phyloP scores from a whole-genome alignment of 179 eudicot genomes.

The Silene vulgaris region DNA sequence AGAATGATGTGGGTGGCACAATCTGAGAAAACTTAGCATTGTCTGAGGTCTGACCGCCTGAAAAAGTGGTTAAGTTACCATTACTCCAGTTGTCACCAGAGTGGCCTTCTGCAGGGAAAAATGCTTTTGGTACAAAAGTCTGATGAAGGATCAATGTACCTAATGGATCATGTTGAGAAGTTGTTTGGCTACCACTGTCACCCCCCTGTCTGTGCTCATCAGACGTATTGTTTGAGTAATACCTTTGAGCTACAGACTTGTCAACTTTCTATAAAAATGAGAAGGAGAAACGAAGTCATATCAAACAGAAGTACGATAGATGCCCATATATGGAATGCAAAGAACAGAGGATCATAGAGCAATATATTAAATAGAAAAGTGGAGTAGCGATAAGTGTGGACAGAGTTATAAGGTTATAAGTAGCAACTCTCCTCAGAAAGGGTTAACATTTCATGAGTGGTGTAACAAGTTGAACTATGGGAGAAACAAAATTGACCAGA shows the following conservation, averaged over 20 bases:
- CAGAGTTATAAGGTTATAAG: neutral
- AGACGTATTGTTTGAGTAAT: conserved; percentile 35
- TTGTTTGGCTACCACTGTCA: conserved; percentile 28
- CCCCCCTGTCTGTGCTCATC: conserved; percentile 34
- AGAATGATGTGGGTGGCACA: conserved; percentile 48
- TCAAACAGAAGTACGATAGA: conserved; percentile 11
- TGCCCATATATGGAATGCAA: neutral
- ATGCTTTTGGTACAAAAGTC: conserved; percentile 30
- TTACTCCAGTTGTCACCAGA: conserved; percentile 37
- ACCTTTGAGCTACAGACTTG: conserved; percentile 35
- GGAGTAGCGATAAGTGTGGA: neutral
- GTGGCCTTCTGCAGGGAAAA: conserved; percentile 31
- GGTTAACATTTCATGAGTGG: neutral
- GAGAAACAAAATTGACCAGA: conserved; percentile 3
- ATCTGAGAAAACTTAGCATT: conserved; percentile 46
- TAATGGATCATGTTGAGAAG: conserved; percentile 33
- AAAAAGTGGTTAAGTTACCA: conserved; percentile 40
- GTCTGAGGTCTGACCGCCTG: conserved; percentile 49
- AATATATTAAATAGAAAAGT: neutral
- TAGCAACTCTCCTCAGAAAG: neutral
- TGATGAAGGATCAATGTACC: conserved; percentile 33
- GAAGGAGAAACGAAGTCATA: neutral
- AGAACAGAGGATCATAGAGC: neutral
- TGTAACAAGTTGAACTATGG: neutral
- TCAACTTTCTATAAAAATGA: conserved; percentile 52